These are phyloP conservation scores for Proliferodiscus dingleyae DNA, from an alignment of 2,329 filamentous ascomycete species.

Conservation along the genomic window DNA sequence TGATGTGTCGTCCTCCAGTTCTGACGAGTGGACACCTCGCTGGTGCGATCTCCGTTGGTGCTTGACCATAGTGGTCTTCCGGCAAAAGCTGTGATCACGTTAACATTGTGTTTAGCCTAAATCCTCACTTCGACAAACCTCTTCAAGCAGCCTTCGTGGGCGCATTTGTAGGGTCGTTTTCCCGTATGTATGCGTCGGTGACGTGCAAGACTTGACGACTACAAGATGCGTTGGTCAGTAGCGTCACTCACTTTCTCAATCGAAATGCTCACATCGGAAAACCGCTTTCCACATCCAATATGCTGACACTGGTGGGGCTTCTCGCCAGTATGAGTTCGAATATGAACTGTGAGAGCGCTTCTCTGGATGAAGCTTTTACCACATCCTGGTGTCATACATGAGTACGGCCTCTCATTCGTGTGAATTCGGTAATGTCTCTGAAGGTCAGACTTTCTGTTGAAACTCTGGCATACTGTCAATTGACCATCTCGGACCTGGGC, in stretches of 20 bases:
- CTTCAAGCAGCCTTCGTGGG: slow-evolving; percentile 37
- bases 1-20: slow-evolving; percentile 36
- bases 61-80: slow-evolving; percentile 68
- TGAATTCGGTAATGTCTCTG: slow-evolving; percentile 68
- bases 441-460: slow-evolving; percentile 67
- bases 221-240: slow-evolving; percentile 13
- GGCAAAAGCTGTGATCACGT: slow-evolving; percentile 52
- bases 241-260: background rate
- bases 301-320: slow-evolving; percentile 67
- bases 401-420: slow-evolving; percentile 65
- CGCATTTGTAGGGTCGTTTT: slow-evolving; percentile 62
- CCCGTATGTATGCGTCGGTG: slow-evolving; percentile 70
- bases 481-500: slow-evolving; percentile 6
- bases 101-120: slow-evolving; percentile 14
- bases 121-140: slow-evolving; percentile 24
- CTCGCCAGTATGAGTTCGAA: slow-evolving; percentile 66
- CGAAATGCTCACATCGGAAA: slow-evolving; percentile 66
- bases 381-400: slow-evolving; percentile 55
- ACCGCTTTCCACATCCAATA: slow-evolving; percentile 61
- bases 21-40: slow-evolving; percentile 50
- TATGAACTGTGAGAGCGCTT: slow-evolving; percentile 66
- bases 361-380: slow-evolving; percentile 68
- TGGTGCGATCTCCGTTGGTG: slow-evolving; percentile 59
- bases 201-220: slow-evolving; percentile 34
- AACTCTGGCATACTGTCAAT: slow-evolving; percentile 45